Percentiles rank a stretch among this genome's conserved stretches.
Evolutionary conservation across 2,329 filamentous ascomycete species (phyloP).

Genomic region (Colletotrichum phormii): DNA sequence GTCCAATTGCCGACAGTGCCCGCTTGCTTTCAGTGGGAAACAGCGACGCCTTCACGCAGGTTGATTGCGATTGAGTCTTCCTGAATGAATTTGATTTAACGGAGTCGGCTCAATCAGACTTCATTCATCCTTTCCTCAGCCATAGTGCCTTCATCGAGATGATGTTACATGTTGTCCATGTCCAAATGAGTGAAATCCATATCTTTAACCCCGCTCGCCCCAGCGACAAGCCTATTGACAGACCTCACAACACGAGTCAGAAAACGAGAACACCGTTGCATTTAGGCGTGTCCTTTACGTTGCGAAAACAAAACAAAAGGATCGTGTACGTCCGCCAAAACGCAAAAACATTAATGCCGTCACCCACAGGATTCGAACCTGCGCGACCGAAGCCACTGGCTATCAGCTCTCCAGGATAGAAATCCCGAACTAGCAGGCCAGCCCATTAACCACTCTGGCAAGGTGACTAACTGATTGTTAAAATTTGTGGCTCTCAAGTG

Average conservation of each 20-base stretch:
- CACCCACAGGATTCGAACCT: constrained; percentile 37
- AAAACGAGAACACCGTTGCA: background rate
- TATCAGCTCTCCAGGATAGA: constrained; percentile 10
- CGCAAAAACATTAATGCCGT: background rate
- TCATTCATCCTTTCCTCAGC: background rate
- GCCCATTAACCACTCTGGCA: constrained; percentile 38
- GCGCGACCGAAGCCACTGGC: constrained; percentile 37
- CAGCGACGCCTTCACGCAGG: no score
- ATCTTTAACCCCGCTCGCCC: background rate
- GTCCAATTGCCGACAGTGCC: background rate
- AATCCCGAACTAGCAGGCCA: constrained; percentile 29
- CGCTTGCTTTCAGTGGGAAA: background rate
- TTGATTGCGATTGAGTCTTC: background rate
- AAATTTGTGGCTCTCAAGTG: fast-evolving
- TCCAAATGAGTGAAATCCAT: background rate
- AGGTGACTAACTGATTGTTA: constrained; percentile 6
- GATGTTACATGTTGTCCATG: background rate
- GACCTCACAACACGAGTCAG: background rate
- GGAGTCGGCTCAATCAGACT: background rate
- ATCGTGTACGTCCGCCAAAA: no score
- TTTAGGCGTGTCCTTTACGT: background rate
- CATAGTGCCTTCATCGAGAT: background rate
- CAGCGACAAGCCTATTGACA: background rate
- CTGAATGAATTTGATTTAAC: background rate
- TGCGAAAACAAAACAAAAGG: no score